Evolutionary conservation across 345 rosid genomes (phyloP).

Genomic region (Brassica rapa): DNA sequence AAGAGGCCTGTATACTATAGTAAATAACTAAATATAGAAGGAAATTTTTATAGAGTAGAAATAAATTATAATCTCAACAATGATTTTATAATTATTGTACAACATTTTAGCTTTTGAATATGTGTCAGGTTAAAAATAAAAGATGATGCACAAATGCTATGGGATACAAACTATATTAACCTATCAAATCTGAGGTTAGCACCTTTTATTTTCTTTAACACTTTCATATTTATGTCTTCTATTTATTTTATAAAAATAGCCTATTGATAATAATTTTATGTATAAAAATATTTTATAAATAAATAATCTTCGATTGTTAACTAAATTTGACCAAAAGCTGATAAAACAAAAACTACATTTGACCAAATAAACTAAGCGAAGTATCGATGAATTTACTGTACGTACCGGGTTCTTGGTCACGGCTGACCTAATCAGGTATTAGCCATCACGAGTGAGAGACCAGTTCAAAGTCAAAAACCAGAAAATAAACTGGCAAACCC

Average conservation of each 20-base stretch:
- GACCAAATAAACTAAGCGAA: not conserved
- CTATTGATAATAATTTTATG: not conserved
- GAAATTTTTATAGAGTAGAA: not conserved
- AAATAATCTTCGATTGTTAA: conserved; percentile 10
- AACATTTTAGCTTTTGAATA: not conserved
- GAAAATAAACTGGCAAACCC: conserved; percentile 33
- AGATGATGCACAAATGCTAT: not conserved
- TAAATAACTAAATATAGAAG: not conserved
- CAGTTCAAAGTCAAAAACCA: conserved; percentile 45
- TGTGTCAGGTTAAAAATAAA: conserved; percentile 8
- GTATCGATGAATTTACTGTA: not conserved
- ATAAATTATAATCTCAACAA: not conserved
- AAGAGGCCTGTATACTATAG: not conserved
- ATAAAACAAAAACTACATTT: conserved; percentile 10
- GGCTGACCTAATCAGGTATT: conserved; percentile 27
- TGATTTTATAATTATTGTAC: not conserved
- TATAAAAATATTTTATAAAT: no score
- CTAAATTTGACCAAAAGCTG: conserved; percentile 1
- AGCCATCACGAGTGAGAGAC: conserved; percentile 40
- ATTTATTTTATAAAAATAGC: not conserved
- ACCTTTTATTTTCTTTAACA: not conserved
- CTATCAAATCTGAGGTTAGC: not conserved
- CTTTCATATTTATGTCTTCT: not conserved
- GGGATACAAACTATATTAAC: not conserved
- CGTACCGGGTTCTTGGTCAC: conserved; percentile 23